Base-by-base conservation (phyloP, 2,329 filamentous ascomycete species). In the Stenocarpella maydis region DNA sequence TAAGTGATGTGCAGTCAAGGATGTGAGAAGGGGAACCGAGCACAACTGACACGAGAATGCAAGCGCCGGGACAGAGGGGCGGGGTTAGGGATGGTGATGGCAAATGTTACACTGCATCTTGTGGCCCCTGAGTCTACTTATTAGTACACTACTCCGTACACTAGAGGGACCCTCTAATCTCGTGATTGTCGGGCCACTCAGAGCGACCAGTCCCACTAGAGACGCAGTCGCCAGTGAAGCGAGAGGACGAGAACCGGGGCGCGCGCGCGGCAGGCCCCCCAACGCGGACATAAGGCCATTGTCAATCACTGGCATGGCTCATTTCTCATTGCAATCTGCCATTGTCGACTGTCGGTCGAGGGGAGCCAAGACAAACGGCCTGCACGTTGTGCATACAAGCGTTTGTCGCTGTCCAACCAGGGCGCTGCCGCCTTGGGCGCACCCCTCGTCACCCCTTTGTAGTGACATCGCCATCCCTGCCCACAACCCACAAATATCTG, bases 41-140 rank as follows among this genome's bases (percentile, higher is more conserved):
- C n/a, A n/a, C n/a, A n/a, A n/a, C 31, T 34, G 31, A 9, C 31
- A 34, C 31, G 31, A 34, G 31, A 34, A 34, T 34, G 5, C 49
- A 53, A 55, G 58, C 58, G 58, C 58, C 58, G 58, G 58, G 26
- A 34, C 15, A 19, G 15, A 12, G 58, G 21, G 41, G 34, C 41
- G 24, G 34, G 41, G 45, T 61, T 61, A n/a, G 58, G 26, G 15
- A 5, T n/a, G 3, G n/a, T 61, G 17, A 47, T 61, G 39, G 39
- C 55, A 39, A 61, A 47, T 37, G 64, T 49, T 26, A 45, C 47
- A 34, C 24, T 43, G 24, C 39, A 37, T 54, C n/a, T 45, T 66
- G 50, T 45, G 31, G 50, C 64, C 64, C 64, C 64, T 66, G 64
- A 66, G 64, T 66, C 64, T n/a, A n/a, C n/a, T n/a, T n/a, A n/a